Percentiles rank a stretch among this genome's conserved stretches.
These are phyloP conservation scores for Diplocarpon rosae DNA, from an alignment of 2,329 filamentous ascomycete genomes.

Conservation along the genomic window DNA sequence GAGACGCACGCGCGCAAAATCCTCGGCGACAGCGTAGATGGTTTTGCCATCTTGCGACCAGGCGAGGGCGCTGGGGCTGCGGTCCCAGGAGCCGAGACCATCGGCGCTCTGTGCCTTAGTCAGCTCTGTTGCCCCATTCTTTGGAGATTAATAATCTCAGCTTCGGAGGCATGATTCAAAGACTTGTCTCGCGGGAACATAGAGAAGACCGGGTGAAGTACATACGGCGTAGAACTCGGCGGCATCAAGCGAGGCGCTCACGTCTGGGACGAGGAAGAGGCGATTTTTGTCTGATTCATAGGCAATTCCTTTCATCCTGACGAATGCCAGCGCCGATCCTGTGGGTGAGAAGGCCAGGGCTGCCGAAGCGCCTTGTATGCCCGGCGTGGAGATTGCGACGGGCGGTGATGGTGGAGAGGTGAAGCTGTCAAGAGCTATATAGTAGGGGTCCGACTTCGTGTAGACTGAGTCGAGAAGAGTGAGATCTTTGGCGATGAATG, in stretches of 20 bases:
- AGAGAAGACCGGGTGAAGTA: no score
- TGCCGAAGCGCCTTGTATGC: conserved; percentile 17
- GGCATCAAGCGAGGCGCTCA: conserved; percentile 41
- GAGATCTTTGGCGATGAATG: conserved; percentile 17
- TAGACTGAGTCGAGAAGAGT: conserved; percentile 16
- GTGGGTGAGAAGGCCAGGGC: conserved; percentile 60
- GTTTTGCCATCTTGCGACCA: conserved; percentile 48
- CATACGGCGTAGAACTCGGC: conserved; percentile 42
- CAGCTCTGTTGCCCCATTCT: no score
- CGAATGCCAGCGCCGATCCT: conserved; percentile 59
- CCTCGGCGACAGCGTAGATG: conserved; percentile 60
- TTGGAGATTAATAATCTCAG: no score
- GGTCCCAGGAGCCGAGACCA: conserved; percentile 49
- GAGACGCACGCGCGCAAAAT: conserved; percentile 47
- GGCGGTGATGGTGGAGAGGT: conserved; percentile 11
- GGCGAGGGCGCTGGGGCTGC: conserved; percentile 39
- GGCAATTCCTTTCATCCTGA: conserved; percentile 60
- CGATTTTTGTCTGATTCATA: conserved; percentile 73
- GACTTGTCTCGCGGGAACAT: no score
- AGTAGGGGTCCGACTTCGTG: conserved; percentile 20
- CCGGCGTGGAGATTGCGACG: conserved; percentile 13
- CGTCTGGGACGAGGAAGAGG: conserved; percentile 50
- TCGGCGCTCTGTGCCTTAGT: conserved; percentile 33
- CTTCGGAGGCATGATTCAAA: no score
- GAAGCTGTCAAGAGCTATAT: conserved; percentile 17